Base-by-base conservation (phyloP, 2,329 filamentous ascomycete genomes). In the Blastomyces silverae region DNA sequence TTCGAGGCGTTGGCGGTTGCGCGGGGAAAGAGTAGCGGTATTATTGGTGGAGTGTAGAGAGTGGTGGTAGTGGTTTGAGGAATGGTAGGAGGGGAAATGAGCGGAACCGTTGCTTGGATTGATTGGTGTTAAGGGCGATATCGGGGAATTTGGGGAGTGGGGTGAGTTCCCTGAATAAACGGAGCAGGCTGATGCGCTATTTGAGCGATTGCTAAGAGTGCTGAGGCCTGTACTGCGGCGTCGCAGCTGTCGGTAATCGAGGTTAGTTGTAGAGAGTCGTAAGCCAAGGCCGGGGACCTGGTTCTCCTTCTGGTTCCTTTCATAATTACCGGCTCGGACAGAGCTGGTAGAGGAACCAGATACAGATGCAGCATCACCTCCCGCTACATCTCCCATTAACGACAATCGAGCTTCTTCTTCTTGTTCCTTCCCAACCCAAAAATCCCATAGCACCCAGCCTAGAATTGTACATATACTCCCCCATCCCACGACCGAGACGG, bases 391-490 rank as follows among this genome's bases (percentile, higher is more conserved):
- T 15, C 66, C 64, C 53, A 68, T 70, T 55, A 71, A 68, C 5
- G 70, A 65, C 15, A 71, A 69, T 73, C 58, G 73, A 66, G 62
- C 77, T 71, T 42, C 79, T 79, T 71, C 82, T 78, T 64, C 79
- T 73, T 89, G 84, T 70, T 89, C 86, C 72, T 89, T 84, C 64
- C 89, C 87, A 64, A 94, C 85, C 94, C 93, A 97, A 73, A 85
- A 87, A 72, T 97, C 93, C 89, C 92, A 96, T 10, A 97, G 76
- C 20, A 91, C 80, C 93, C 93, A 99, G 17, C 92, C 92, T 22
- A 93, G 77, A 50, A 95, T 87, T 0, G 93, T 97, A 25, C 87
- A 87, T 53, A 90, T 81, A 71, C 88, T 96, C 58, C 91, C 90
- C 83, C 89, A 92, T 68, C 89, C 88, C 15, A 95, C 92, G 3